Evolutionary conservation across 1,139 yeast genomes (phyloP).

Genomic region (Candida neerlandica): DNA sequence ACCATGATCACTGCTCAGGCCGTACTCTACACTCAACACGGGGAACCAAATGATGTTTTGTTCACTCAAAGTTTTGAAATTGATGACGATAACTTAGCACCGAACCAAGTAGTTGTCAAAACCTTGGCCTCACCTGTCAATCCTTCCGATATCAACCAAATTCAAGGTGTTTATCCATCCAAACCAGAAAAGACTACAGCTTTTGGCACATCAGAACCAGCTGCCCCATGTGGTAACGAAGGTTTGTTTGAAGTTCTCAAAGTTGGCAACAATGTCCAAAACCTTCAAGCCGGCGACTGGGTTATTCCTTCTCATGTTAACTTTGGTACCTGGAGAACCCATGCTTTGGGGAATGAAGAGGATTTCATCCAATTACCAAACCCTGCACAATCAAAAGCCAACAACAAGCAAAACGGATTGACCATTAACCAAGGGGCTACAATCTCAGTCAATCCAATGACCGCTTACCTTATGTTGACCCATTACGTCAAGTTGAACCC

Average conservation of each 20-base stretch:
- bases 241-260: constrained; percentile 85
- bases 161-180: constrained; percentile 45
- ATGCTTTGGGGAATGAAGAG: constrained; percentile 56
- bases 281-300: constrained; percentile 79
- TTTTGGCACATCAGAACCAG: constrained; percentile 35
- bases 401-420: constrained; percentile 44
- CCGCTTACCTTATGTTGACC: constrained; percentile 88
- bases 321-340: constrained; percentile 95
- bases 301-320: constrained; percentile 81
- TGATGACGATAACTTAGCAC: constrained; percentile 43
- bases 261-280: constrained; percentile 57
- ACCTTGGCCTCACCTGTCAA: constrained; percentile 82
- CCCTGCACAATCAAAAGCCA: constrained; percentile 35
- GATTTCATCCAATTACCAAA: constrained; percentile 57
- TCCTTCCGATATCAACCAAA: constrained; percentile 47
- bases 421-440: constrained; percentile 80
- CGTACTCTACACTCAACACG: constrained; percentile 58
- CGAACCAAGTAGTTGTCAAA: constrained; percentile 54
- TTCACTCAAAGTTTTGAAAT: constrained; percentile 54
- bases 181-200: constrained; percentile 35
- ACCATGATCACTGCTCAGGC: constrained; percentile 58
- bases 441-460: constrained; percentile 85
- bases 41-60: constrained; percentile 61
- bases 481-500: constrained; percentile 61
- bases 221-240: constrained; percentile 61